Base-by-base conservation (phyloP, 1,284 basidiomycete genomes). In the Ceratobasidium sp. region DNA sequence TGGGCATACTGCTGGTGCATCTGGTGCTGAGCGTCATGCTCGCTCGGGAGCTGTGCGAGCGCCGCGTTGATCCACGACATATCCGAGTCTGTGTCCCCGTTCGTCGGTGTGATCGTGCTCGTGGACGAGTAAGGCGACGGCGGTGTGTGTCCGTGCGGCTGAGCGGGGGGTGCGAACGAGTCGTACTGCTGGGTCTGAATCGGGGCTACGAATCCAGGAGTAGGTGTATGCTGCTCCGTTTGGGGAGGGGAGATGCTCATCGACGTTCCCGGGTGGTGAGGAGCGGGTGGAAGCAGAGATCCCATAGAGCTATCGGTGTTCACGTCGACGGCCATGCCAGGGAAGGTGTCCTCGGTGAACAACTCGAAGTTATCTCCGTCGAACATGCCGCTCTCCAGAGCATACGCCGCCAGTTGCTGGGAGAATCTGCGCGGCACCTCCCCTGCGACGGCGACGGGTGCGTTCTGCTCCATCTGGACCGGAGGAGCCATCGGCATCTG, bases 1-100 rank as follows among this genome's bases (percentile, higher is more conserved):
- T 62, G 59, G 6, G 22, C 22, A n/a, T 62, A 41, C 11, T 62
- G 27, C 59, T 62, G 60, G 11, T 11, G 36, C 36, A 41, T 41
- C 11, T 24, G 22, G 50, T 66, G n/a, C 17, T 67, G 65, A 9
- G 56, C 44, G 44, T 72, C 67, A 19, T 72, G 67, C 33, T 72
- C 67, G 45, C 67, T 72, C 41, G 67, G 67, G 22, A 72, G 67
- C n/a, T 60, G 56, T 19, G 67, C 67, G 11, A 72, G 56, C 4
- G 67, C 67, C 29, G 54, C 67, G 27, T 72, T 59, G 27, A 72
- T 29, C 67, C 67, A 72, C 0, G 67, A 59, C 67, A 72, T 72
- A 45, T 72, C 67, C 41, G 67, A 72, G 27, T 72, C 67, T 6
- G 41, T 27, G 19, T 72, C 67, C 27, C 54, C 24, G 31, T 19